Base-by-base conservation (phyloP, 345 rosid species). In the Alliaria petiolata region DNA sequence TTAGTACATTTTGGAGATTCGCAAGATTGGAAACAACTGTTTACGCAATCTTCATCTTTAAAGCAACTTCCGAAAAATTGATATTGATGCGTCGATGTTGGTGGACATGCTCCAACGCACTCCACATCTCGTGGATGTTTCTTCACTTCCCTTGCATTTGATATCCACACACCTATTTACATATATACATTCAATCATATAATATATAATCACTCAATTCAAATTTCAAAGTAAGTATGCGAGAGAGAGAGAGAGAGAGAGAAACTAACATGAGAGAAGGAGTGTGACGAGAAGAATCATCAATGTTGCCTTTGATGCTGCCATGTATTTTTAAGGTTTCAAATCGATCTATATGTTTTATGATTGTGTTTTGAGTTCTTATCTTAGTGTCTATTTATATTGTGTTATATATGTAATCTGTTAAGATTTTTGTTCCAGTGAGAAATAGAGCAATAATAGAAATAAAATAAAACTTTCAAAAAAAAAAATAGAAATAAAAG, bases 31-130 rank as follows among this genome's bases (percentile, higher is more conserved):
- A 67, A 67, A 67, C 63, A 67, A 55, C 72, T 67, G 10, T 44
- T 55, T 13, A 1, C 0, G 43, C 63, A 67, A 67, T 55, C 72
- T 2, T 0, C 7, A 14, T 43, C 7, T 7, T n/a, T 19, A 20
- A 54, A 43, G 44, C 72, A 67, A 67, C 7, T 19, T 15, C 72
- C 54, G 43, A 67, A 67, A 11, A 12, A 54, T 30, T 54, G 53
- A 8, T 67, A 26, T 30, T 7, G 47, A 43, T 43, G 47, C 16
- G 8, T 7, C 15, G 8, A 7, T 5, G 8, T 10, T n/a, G 14
- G 45, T 65, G 19, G 30, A 53, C 47, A 52, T 16, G n/a, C 42
- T 50, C 50, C 61, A 30, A 54, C 62, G 16, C 63, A 44, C 10
- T 15, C 35, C 22, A 42, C 15, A 43, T 42, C 2, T 43, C 2